These are phyloP conservation scores for Stemphylium beticola DNA, from an alignment of 2,329 filamentous ascomycete species.

Conservation along the genomic window DNA sequence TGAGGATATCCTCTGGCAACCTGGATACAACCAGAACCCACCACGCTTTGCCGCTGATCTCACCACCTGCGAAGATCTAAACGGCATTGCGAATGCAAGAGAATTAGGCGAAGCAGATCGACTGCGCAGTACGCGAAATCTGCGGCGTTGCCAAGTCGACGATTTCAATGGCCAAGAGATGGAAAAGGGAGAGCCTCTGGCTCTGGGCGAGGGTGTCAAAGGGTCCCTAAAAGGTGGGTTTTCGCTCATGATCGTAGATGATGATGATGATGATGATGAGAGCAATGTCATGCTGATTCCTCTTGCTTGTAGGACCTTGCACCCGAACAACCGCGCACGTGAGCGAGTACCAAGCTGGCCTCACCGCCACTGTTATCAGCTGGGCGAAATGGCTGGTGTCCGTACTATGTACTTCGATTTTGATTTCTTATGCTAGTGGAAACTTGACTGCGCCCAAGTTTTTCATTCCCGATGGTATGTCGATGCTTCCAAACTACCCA, in stretches of 20 bases:
- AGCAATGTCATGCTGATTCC: slow-evolving; percentile 13
- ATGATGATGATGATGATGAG: background rate
- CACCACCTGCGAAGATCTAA: slow-evolving; percentile 40
- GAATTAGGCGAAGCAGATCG: slow-evolving; percentile 35
- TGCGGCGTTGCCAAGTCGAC: slow-evolving; percentile 23
- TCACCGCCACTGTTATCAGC: slow-evolving; percentile 16
- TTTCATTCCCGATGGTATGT: slow-evolving; percentile 18
- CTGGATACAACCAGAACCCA: slow-evolving; percentile 41
- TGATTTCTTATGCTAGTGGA: slow-evolving; percentile 27
- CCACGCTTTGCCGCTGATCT: slow-evolving; percentile 40
- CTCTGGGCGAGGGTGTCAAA: slow-evolving; percentile 36
- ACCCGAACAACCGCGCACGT: slow-evolving; percentile 31
- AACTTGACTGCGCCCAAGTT: slow-evolving; percentile 12
- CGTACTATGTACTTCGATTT: slow-evolving; percentile 32
- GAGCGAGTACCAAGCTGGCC: slow-evolving; percentile 27
- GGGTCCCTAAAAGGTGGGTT: slow-evolving; percentile 25
- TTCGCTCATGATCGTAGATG: background rate
- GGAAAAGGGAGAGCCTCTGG: slow-evolving; percentile 17
- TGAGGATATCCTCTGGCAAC: slow-evolving; percentile 32
- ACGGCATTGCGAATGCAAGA: slow-evolving; percentile 40
- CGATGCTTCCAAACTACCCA: too few relatives aligned
- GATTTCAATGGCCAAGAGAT: slow-evolving; percentile 24
- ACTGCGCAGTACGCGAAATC: slow-evolving; percentile 16
- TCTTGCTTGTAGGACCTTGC: slow-evolving; percentile 32
- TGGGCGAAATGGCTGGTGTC: slow-evolving; percentile 35